phyloP scores from a whole-genome alignment of 1,139 yeast genomes.

The Saccharomyces hybrid region DNA sequence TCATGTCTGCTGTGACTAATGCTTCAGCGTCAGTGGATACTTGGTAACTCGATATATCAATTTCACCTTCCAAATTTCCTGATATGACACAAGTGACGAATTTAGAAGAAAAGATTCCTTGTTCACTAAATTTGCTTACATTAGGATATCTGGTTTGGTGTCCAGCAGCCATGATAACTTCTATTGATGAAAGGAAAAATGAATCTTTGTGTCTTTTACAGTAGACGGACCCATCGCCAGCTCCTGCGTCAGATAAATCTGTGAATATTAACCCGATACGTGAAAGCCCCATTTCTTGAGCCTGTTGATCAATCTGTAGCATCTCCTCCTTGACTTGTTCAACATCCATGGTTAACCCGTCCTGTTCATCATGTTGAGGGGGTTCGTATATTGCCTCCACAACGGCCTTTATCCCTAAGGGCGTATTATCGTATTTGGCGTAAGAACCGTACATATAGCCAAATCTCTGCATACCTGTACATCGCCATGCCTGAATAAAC shows the following conservation, averaged over 20 bases:
- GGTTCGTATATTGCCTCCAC: conserved; percentile 94
- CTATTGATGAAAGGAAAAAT: conserved; percentile 80
- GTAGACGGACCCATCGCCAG: conserved; percentile 78
- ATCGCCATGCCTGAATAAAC: conserved; percentile 92
- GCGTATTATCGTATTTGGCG: conserved; percentile 61
- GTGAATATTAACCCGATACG: conserved; percentile 84
- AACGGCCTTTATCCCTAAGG: conserved; percentile 87
- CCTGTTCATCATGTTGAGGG: conserved; percentile 78
- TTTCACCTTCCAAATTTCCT: conserved; percentile 80
- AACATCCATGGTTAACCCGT: conserved; percentile 64
- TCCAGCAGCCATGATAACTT: conserved; percentile 76
- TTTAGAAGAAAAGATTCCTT: conserved; percentile 74
- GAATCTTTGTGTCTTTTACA: conserved; percentile 92
- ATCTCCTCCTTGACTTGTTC: conserved; percentile 47
- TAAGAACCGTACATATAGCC: conserved; percentile 83
- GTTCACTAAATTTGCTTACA: conserved; percentile 53
- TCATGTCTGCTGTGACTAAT: conserved; percentile 74
- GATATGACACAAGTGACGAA: conserved; percentile 89
- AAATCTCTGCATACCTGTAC: conserved; percentile 76
- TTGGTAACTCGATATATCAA: conserved; percentile 87
- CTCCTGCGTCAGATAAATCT: conserved; percentile 82
- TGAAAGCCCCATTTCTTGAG: conserved; percentile 52
- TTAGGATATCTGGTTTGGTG: conserved; percentile 68
- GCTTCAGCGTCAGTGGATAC: conserved; percentile 86
- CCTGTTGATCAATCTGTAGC: conserved; percentile 51